These are phyloP conservation scores for Crepidotus variabilis DNA, from an alignment of 768 basidiomycete genomes.

Conservation along the genomic window DNA sequence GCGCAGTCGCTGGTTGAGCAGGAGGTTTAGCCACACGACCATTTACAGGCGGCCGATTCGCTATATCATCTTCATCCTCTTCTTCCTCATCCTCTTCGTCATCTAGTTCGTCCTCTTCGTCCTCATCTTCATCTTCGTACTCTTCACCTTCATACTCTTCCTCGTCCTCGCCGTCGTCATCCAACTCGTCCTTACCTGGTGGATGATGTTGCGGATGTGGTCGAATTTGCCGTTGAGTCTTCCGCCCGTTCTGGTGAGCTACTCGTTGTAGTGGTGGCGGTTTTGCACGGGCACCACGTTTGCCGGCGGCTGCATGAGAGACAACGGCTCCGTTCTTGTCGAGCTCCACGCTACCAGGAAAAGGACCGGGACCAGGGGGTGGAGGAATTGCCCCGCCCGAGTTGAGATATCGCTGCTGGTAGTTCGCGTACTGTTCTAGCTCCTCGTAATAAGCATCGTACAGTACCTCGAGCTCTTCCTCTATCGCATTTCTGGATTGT, in stretches of 20 bases:
- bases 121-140: constrained; percentile 38
- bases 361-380: constrained; percentile 94
- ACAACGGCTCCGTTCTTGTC: constrained; percentile 77
- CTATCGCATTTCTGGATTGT: constrained; percentile 81
- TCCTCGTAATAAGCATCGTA: constrained; percentile 99
- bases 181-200: constrained; percentile 63
- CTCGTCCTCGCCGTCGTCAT: constrained; percentile 69
- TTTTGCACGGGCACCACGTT: constrained; percentile 15
- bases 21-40: constrained; percentile 18
- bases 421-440: constrained; percentile 98
- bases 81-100: constrained; percentile 53
- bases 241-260: constrained; percentile 18
- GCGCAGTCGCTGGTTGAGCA: constrained; percentile 12
- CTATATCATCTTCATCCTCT: constrained; percentile 41
- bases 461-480: constrained; percentile 99
- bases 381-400: constrained; percentile 88
- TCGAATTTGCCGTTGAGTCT: constrained; percentile 24
- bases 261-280: constrained; percentile 12
- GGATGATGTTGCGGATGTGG: constrained; percentile 37
- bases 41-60: constrained; percentile 31
- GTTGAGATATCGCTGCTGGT: constrained; percentile 92
- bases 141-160: constrained; percentile 49
- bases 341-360: constrained; percentile 96
- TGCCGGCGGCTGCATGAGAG: constrained; percentile 19
- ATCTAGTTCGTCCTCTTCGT: constrained; percentile 44